phyloP scores from a whole-genome alignment of 148 eudicot species.

The Vaccinium myrtillus region DNA sequence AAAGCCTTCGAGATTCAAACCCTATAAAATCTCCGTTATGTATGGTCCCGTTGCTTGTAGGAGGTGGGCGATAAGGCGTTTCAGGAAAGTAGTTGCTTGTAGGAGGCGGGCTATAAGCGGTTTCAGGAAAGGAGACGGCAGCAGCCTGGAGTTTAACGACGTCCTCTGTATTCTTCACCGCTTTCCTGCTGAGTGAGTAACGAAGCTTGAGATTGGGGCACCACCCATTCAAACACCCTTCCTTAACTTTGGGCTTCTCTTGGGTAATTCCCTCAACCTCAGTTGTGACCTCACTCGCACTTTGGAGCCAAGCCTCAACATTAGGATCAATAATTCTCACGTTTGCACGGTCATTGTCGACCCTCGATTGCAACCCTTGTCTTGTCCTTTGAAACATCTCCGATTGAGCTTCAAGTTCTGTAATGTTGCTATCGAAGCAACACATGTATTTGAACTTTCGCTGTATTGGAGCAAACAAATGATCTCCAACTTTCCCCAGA shows the following conservation, averaged over 20 bases:
- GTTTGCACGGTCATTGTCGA: conserved; percentile 22
- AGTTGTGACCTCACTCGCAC: neutral
- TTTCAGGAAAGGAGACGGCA: too few species aligned
- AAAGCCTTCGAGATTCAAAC: neutral
- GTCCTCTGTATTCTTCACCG: neutral
- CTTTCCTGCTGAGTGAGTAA: neutral
- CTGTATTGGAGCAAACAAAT: neutral
- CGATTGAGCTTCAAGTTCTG: conserved; percentile 12
- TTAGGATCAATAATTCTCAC: conserved; percentile 14
- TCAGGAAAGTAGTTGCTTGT: too few species aligned
- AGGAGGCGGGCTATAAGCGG: neutral
- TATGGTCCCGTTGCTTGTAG: neutral
- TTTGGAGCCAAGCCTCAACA: conserved; percentile 22
- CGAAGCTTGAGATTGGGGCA: neutral
- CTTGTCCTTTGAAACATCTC: conserved; percentile 11
- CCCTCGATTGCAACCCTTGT: neutral
- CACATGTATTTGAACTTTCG: conserved; percentile 14
- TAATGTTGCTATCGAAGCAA: conserved; percentile 16
- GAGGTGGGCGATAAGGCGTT: too few species aligned
- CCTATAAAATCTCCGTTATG: neutral
- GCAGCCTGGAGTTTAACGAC: too few species aligned
- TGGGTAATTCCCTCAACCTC: neutral
- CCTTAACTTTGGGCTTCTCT: neutral
- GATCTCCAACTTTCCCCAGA: neutral
- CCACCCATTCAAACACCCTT: neutral